Percentiles rank a stretch among this genome's conserved stretches.
phyloP scores from a whole-genome alignment of 2,329 filamentous ascomycete species.

The Ophiostoma sp. region DNA sequence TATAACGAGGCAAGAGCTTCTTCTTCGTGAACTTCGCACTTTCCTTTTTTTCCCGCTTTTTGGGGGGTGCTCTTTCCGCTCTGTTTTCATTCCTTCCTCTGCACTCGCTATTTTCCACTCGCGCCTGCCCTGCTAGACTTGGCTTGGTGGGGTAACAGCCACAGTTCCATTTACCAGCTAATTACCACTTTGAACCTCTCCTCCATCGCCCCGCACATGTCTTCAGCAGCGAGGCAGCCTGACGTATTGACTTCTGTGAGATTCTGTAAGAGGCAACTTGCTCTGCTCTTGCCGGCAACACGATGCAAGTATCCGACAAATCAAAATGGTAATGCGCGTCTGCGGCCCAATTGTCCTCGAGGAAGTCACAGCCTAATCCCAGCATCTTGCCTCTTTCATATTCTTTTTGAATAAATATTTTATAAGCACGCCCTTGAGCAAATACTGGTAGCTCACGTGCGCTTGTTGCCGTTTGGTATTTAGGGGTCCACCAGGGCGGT shows the following conservation, averaged over 20 bases:
- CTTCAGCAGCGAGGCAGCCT: slow-evolving; percentile 5
- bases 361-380: not conserved
- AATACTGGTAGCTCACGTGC: not conserved
- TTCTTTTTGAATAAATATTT: not conserved
- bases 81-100: not conserved
- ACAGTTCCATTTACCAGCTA: not conserved
- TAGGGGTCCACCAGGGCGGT: not conserved
- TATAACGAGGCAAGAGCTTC: not conserved
- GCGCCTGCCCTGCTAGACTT: slow-evolving; percentile 1
- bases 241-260: not conserved
- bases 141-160: slow-evolving; percentile 11
- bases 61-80: not conserved
- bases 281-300: not conserved
- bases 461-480: not conserved
- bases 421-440: not conserved
- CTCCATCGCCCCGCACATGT: slow-evolving; percentile 11
- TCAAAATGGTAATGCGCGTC: not conserved
- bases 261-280: not conserved
- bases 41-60: not conserved
- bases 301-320: not conserved
- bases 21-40: not conserved
- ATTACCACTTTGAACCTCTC: not conserved
- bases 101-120: not conserved
- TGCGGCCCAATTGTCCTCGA: not conserved
- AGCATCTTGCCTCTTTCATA: not conserved